These are phyloP conservation scores for Lachnellula cervina DNA, from an alignment of 2,329 filamentous ascomycete species.

Conservation along the genomic window DNA sequence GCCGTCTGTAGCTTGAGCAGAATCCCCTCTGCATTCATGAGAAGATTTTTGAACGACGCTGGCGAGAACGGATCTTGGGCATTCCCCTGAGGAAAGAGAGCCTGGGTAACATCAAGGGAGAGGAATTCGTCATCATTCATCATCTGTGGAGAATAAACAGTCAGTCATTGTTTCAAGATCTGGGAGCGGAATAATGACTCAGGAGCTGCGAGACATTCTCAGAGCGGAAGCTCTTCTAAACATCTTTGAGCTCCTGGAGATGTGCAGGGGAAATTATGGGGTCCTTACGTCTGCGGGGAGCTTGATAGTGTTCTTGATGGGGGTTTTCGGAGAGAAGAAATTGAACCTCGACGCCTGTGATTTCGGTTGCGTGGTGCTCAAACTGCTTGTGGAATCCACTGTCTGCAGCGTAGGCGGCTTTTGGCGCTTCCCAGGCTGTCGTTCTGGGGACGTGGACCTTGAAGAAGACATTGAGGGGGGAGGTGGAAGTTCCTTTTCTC, in stretches of 20 bases:
- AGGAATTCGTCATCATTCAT: constrained; percentile 47
- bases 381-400: constrained; percentile 6
- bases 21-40: constrained; percentile 51
- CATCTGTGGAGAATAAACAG: not conserved
- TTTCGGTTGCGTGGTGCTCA: constrained; percentile 6
- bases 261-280: too few species aligned
- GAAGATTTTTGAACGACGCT: constrained; percentile 56
- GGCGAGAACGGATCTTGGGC: constrained; percentile 52
- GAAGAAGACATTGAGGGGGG: constrained; percentile 7
- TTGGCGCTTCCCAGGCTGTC: constrained; percentile 12
- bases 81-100: constrained; percentile 45
- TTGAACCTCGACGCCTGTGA: constrained; percentile 15
- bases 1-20: constrained; percentile 53
- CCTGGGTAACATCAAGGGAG: constrained; percentile 49
- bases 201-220: too few species aligned
- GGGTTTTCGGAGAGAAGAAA: constrained; percentile 27
- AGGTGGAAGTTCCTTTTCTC: constrained; percentile 11
- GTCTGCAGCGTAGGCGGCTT: constrained; percentile 18
- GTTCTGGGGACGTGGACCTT: constrained; percentile 15
- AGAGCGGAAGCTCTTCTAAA: too few species aligned
- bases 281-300: constrained; percentile 15
- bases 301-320: constrained; percentile 16
- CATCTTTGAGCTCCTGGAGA: too few species aligned
- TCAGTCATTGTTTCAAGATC: too few species aligned
- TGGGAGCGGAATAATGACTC: too few species aligned